Percentiles rank a stretch among this genome's conserved stretches.
phyloP scores from a whole-genome alignment of 208 protist genomes.

The Trichomonas gallinae region DNA sequence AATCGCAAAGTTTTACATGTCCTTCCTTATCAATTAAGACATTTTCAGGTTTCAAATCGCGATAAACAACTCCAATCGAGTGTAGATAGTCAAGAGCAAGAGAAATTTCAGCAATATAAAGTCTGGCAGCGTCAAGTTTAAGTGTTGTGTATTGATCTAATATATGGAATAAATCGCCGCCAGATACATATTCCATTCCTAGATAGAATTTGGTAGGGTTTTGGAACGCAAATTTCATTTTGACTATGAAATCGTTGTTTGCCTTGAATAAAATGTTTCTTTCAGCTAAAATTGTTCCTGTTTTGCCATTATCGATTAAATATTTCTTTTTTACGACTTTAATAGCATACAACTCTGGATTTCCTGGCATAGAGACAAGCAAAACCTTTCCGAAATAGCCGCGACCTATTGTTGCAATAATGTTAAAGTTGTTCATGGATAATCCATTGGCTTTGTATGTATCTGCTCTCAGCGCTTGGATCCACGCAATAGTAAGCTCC shows the following conservation, averaged over 20 bases:
- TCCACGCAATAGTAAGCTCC: not conserved
- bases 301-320: not conserved
- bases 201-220: slow-evolving; percentile 23
- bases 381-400: slow-evolving; percentile 1
- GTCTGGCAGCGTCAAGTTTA: slow-evolving; percentile 32
- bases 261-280: not conserved
- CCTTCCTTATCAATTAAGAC: slow-evolving; percentile 46
- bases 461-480: not conserved
- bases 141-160: slow-evolving; percentile 43
- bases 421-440: not conserved
- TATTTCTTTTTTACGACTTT: not conserved
- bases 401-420: not conserved
- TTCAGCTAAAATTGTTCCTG: not conserved
- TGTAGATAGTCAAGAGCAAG: slow-evolving; percentile 47
- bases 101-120: slow-evolving; percentile 53
- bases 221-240: slow-evolving; percentile 8
- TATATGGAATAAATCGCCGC: slow-evolving; percentile 40
- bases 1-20: slow-evolving; percentile 43
- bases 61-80: slow-evolving; percentile 44
- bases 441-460: not conserved
- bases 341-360: not conserved
- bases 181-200: slow-evolving; percentile 26
- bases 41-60: slow-evolving; percentile 54
- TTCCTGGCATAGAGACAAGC: not conserved
- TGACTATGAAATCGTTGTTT: not conserved